phyloP scores from a whole-genome alignment of 495 filamentous ascomycete species.

The Penicillium simplicissimum region DNA sequence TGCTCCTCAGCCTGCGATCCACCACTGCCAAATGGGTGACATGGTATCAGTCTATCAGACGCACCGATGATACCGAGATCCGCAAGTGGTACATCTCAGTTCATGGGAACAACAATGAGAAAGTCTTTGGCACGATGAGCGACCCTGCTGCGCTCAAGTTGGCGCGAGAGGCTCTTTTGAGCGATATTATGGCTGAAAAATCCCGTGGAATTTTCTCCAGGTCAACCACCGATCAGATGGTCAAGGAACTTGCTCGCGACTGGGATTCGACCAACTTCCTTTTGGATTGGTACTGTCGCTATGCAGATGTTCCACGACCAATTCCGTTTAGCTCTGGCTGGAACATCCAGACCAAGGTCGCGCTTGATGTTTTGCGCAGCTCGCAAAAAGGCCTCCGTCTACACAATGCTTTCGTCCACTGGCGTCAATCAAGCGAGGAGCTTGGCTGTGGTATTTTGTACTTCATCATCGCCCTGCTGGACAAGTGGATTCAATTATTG shows the following conservation, averaged over 20 bases:
- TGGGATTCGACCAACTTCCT: conserved; percentile 61
- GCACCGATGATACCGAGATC: conserved; percentile 50
- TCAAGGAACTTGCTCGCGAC: conserved; percentile 50
- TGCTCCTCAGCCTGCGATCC: conserved; percentile 47
- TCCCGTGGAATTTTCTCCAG: conserved; percentile 43
- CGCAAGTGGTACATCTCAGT: conserved; percentile 48
- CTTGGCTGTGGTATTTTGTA: conserved; percentile 59
- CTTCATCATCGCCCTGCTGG: conserved; percentile 59
- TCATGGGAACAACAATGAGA: conserved; percentile 36
- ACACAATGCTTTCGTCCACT: conserved; percentile 64
- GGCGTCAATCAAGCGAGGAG: conserved; percentile 58
- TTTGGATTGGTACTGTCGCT: conserved; percentile 59
- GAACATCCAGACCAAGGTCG: conserved; percentile 61
- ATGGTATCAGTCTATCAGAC: conserved; percentile 50
- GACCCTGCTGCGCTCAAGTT: conserved; percentile 48
- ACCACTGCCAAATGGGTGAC: conserved; percentile 53
- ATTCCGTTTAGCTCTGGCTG: conserved; percentile 62
- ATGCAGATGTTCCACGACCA: conserved; percentile 50
- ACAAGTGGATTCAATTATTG: conserved; percentile 59
- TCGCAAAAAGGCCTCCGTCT: conserved; percentile 58
- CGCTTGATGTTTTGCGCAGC: conserved; percentile 52
- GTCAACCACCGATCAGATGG: conserved; percentile 44
- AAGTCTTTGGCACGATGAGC: conserved; percentile 39
- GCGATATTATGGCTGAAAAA: conserved; percentile 47
- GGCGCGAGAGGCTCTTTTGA: conserved; percentile 47